Evolutionary conservation across 495 filamentous ascomycete species (phyloP).

Genomic region (Trichoderma asperelloides): DNA sequence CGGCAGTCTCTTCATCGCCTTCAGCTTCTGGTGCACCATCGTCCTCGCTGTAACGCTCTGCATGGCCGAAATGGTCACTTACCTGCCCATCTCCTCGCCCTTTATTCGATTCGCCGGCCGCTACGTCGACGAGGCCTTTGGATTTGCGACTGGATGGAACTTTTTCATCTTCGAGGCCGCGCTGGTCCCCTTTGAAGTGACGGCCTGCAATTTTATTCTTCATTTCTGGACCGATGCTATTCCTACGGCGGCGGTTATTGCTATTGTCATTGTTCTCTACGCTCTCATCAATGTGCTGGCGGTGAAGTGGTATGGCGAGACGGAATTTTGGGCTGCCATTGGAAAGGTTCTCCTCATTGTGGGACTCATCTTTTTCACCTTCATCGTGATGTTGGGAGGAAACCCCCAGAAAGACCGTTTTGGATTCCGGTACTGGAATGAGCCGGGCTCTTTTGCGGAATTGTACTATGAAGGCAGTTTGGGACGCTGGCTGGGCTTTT

Average conservation of each 20-base stretch:
- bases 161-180: constrained; percentile 63
- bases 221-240: constrained; percentile 59
- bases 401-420: constrained; percentile 60
- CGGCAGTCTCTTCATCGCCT: constrained; percentile 66
- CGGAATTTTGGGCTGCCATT: constrained; percentile 53
- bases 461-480: constrained; percentile 47
- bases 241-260: constrained; percentile 53
- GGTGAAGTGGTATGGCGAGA: constrained; percentile 54
- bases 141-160: constrained; percentile 67
- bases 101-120: constrained; percentile 77
- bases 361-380: constrained; percentile 59
- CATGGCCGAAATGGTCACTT: constrained; percentile 77
- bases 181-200: constrained; percentile 63
- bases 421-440: constrained; percentile 67
- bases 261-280: constrained; percentile 46
- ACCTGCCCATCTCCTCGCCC: constrained; percentile 69
- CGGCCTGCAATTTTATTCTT: constrained; percentile 59
- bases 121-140: constrained; percentile 64
- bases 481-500: constrained; percentile 64
- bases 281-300: constrained; percentile 52
- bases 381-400: constrained; percentile 67
- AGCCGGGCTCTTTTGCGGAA: constrained; percentile 62
- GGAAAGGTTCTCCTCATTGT: constrained; percentile 63
- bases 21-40: constrained; percentile 52
- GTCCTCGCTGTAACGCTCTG: constrained; percentile 59